Conservation (phyloP, 108 stramenopile species). For the Heterococcus sp. region DNA sequence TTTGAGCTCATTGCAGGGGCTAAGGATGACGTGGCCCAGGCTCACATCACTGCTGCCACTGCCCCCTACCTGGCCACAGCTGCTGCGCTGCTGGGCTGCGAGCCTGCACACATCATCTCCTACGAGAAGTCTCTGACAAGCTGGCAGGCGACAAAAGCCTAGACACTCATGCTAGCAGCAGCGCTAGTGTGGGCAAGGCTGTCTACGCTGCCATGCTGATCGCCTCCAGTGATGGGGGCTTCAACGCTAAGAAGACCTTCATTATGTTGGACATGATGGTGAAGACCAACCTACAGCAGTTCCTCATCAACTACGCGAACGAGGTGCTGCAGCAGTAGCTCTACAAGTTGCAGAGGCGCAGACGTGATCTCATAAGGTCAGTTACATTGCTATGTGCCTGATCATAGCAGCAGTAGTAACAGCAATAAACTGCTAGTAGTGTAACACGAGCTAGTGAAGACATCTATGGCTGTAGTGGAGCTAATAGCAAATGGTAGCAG, state of each 20-base stretch:
- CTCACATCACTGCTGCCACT: slow-evolving; percentile 5
- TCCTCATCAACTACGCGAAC: slow-evolving; percentile 64
- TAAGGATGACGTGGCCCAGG: slow-evolving; percentile 12
- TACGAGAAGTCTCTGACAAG: slow-evolving; percentile 24
- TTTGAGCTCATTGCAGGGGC: slow-evolving; percentile 28
- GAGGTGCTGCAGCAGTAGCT: slow-evolving; percentile 66
- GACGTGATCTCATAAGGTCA: too few relatives aligned
- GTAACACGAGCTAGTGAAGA: too few relatives aligned
- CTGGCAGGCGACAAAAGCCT: slow-evolving; percentile 26
- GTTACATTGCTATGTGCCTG: too few relatives aligned
- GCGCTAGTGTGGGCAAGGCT: slow-evolving; percentile 80
- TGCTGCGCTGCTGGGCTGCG: slow-evolving; percentile 23
- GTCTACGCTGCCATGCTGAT: slow-evolving; percentile 80
- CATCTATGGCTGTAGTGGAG: too few relatives aligned
- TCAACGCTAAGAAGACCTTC: neutral
- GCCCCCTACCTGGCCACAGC: slow-evolving; percentile 17
- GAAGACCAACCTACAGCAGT: slow-evolving; percentile 80
- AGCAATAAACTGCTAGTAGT: too few relatives aligned
- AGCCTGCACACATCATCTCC: slow-evolving; percentile 8
- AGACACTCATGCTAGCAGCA: slow-evolving; percentile 62
- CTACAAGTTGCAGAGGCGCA: too few relatives aligned
- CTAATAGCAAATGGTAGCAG: too few relatives aligned
- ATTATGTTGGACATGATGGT: slow-evolving; percentile 12
- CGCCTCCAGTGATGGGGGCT: slow-evolving; percentile 54
- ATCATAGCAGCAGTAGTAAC: too few relatives aligned